Base-by-base conservation (phyloP, 192 early-diverging fungal species). In the Backusella tuberculispora region DNA sequence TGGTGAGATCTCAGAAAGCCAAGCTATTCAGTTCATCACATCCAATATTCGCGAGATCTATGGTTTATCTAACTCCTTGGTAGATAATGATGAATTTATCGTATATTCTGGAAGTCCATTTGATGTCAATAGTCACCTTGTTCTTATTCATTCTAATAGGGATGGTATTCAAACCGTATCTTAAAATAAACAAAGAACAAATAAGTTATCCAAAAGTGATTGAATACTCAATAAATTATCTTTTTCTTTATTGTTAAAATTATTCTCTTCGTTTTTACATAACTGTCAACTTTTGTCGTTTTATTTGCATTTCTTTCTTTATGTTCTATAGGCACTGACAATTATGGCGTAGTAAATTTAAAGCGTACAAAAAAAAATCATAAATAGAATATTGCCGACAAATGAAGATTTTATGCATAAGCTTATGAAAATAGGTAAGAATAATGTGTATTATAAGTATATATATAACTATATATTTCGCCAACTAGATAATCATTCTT, bases 11-110 rank as follows among this genome's bases (percentile, higher is more conserved):
- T 71, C 83, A 0, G 91, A 86, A 72, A 83, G 78, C 53, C 88
- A 93, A 41, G 91, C 91, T 6, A 84, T 94, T 47, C 90, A 83
- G 14, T 85, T 89, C 42, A 85, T 94, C 48, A 90, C 92, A 50
- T 91, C 88, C 84, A 90, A 89, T 66, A 81, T 93, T 53, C 89
- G 89, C 34, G 83, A 92, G 45, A 91, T 92, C 65, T 85, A 89
- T 63, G 90, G 86, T 48, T 73, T 91, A 37, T 66, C 66, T 10
- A 24, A 38, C 6, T 42, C 40, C 45, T 74, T 90, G 5, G 64
- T 47, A n/a, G 71, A 64, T 24, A 78, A 46, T 21, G 53, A 60
- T 26, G 81, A 80, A 29, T 88, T 94, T 72, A 85, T 91, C 37
- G 81, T 88, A 12, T 90, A 85, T 71, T 82, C 86, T 47, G 92